phyloP scores from a whole-genome alignment of 75 land plant genomes.

The Azolla pinnata region DNA sequence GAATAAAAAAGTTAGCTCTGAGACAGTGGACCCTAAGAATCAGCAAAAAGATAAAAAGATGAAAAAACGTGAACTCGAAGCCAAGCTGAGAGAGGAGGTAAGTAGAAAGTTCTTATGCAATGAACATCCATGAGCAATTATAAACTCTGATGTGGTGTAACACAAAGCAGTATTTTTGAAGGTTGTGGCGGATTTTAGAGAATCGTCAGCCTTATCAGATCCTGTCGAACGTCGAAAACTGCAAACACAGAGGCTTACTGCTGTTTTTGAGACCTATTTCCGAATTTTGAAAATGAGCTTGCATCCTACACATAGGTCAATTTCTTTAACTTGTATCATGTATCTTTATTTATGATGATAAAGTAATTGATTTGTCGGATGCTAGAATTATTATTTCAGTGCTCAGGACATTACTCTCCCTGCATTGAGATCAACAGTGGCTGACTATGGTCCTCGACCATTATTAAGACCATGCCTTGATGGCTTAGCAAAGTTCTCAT shows the following conservation, averaged over 20 bases:
- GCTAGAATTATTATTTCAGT: not conserved
- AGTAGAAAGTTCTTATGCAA: too few species aligned
- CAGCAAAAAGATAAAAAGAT: conserved; percentile 48
- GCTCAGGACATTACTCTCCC: not conserved
- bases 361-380: too few species aligned
- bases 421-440: not conserved
- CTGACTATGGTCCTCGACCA: conserved; percentile 47
- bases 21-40: conserved; percentile 27
- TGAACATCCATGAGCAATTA: too few species aligned
- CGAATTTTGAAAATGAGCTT: conserved; percentile 69
- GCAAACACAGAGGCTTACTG: conserved; percentile 78
- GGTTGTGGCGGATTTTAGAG: conserved; percentile 81
- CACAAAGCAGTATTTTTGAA: conserved; percentile 14
- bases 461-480: conserved; percentile 72
- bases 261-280: conserved; percentile 85
- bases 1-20: conserved; percentile 19
- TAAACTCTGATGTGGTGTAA: too few species aligned
- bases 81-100: conserved; percentile 79
- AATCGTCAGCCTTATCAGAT: conserved; percentile 59
- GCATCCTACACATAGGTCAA: conserved; percentile 14
- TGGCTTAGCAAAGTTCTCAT: conserved; percentile 86
- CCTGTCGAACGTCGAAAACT: conserved; percentile 41
- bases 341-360: too few species aligned
- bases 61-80: conserved; percentile 41
- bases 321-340: not conserved